Evolutionary conservation across 2,329 filamentous ascomycete species (phyloP), one percentile per base, ranked within the genome.

Genomic region (Phyllosticta ampelicida): DNA sequence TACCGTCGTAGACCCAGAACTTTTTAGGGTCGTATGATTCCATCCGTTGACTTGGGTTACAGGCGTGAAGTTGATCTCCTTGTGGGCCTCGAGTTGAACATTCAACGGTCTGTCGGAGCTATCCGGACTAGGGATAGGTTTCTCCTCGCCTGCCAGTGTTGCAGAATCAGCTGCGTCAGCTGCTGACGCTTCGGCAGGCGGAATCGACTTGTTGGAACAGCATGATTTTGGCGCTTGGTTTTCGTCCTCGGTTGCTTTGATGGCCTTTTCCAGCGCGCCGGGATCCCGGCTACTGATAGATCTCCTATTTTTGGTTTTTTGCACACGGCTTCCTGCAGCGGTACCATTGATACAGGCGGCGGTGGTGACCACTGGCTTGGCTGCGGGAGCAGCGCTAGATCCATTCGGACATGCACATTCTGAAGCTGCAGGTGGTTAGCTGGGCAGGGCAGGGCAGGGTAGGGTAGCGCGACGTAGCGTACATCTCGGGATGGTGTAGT

Each of bases 401-500:
- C 50, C 56, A 48, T 51, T 55, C 8, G 71, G 69, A 61, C 70
- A 72, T 44, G 68, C 69, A 60, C 70, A 73, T 60, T 70, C 69
- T 19, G 70, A 72, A n/a, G 67, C 64, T 63, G 10, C 10, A 10
- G 13, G 23, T 44, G 13, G 36, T 16, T n/a, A 44, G 36, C 36
- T 26, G 23, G 36, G 16, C 5, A 6, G 36, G 36, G n/a, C 13
- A n/a, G n/a, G n/a, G n/a, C n/a, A n/a, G n/a, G n/a, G n/a, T n/a
- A n/a, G 36, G n/a, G 16, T 44, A 44, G 36, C 36, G 36, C 36
- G 16, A 54, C 23, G 11, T 9, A n/a, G 56, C 63, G 51, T 63
- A 68, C 66, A 64, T 61, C 72, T 73, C n/a, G 72, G 72, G 28
- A 74, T 70, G 2, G 71, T 72, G 61, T 73, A 74, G 61, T 69